Conservation (phyloP, 495 filamentous ascomycete species). For the Penicillium manginii region DNA sequence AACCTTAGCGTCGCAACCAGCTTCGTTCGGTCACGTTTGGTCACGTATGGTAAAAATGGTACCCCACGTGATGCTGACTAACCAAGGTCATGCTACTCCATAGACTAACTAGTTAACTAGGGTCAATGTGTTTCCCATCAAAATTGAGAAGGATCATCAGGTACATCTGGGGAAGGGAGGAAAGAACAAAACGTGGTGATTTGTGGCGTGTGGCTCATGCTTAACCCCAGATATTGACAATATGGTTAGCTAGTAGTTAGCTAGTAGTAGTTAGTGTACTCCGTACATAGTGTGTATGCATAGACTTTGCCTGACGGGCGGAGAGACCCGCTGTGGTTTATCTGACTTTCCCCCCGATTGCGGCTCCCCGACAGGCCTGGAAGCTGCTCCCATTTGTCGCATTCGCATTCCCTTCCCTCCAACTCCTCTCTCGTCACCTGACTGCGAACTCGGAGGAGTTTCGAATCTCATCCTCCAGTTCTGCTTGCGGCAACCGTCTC, state of each 20-base stretch:
- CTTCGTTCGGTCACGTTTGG: constrained; percentile 15
- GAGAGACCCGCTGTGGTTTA: constrained; percentile 7
- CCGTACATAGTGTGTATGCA: too few relatives aligned
- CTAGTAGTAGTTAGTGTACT: not conserved
- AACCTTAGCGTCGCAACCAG: constrained; percentile 32
- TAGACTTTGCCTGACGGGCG: constrained; percentile 1
- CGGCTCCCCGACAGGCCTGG: constrained; percentile 11
- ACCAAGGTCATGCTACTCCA: too few relatives aligned
- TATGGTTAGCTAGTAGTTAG: not conserved
- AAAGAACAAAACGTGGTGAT: not conserved
- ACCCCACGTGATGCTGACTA: constrained; percentile 10
- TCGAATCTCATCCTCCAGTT: constrained; percentile 9
- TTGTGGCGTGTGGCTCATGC: too few relatives aligned
- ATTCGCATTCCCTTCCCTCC: not conserved
- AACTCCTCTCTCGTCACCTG: constrained; percentile 28
- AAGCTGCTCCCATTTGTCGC: too few relatives aligned
- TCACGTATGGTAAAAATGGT: constrained; percentile 13
- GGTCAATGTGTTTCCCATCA: too few relatives aligned
- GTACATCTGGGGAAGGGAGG: constrained; percentile 2
- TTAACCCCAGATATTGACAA: not conserved
- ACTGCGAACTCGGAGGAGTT: constrained; percentile 27
- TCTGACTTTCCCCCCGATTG: constrained; percentile 22
- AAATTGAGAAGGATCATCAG: not conserved
- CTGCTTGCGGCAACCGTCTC: constrained; percentile 21
- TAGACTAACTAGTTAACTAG: too few relatives aligned